Base-by-base conservation (phyloP, 768 basidiomycete genomes). In the Pisolithus tinctorius region DNA sequence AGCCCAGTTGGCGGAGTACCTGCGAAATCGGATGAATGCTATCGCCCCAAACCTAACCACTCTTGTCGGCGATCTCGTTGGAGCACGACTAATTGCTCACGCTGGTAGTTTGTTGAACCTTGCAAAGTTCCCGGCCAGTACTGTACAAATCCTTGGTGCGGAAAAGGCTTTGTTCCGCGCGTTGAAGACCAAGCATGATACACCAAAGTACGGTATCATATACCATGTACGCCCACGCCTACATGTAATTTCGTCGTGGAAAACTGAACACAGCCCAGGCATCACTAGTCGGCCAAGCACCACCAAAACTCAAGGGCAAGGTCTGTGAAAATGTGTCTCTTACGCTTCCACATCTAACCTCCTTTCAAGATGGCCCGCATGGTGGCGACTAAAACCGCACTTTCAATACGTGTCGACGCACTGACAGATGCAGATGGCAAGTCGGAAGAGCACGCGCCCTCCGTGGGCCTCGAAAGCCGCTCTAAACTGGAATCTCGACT, bases 201-300 rank as follows among this genome's bases (percentile, higher is more conserved):
- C 95, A 54, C 94, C 95, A 23, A 99, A 99, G 74, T 98, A 99
- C 64, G 96, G 96, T 55, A 76, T 98, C n/a, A 98, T 99, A 60
- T 99, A 97, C 72, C 96, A 98, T 73, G 91, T 88, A 67, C 36
- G 81, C 72, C 11, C 27, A 20, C 10, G 51, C 47, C 52, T 27
- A 1, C 48, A 38, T n/a, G 36, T 27, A 39, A 38, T 34, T 46
- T 45, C 50, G 31, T 45, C 14, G 5, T 45, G 46, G 52, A 48
- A 48, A 27, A 57, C 26, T 46, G 48, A 11, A 52, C 56, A 42
- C 11, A 29, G 6, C 50, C 8, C 46, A 91, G 88, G 93, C 95
- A 37, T 96, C 93, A 1, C 78, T 99, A 49, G 88, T 98, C 58
- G 95, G 95, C 31, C 93, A 96, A 75, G 94, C 95, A 44, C 92